Evolutionary conservation across 192 early-diverging fungal species (phyloP).

Genomic region (Linnemannia zychae): DNA sequence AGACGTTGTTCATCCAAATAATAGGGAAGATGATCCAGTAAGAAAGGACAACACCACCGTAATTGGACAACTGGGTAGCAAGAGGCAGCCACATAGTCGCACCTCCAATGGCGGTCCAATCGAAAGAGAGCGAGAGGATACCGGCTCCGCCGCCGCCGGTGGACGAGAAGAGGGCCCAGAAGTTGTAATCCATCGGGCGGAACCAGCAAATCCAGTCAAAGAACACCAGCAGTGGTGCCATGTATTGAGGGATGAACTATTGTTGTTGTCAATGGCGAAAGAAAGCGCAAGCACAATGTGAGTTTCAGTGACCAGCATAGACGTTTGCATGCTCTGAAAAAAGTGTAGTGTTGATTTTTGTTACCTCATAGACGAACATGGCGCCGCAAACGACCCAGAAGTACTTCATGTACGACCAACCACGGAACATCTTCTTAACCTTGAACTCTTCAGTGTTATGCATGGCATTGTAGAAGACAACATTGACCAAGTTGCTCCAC

Average conservation of each 20-base stretch:
- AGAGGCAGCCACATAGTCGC: constrained; percentile 36
- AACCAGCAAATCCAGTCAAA: constrained; percentile 50
- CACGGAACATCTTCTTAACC: constrained; percentile 15
- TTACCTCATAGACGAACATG: constrained; percentile 56
- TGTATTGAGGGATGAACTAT: constrained; percentile 55
- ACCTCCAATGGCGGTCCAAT: constrained; percentile 68
- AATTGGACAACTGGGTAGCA: constrained; percentile 71
- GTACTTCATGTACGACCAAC: constrained; percentile 51
- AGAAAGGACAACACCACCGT: constrained; percentile 67
- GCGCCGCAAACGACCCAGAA: constrained; percentile 55
- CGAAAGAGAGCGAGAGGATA: constrained; percentile 74
- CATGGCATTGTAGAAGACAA: constrained; percentile 64
- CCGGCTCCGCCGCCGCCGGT: constrained; percentile 67
- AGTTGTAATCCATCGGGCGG: constrained; percentile 30
- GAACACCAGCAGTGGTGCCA: constrained; percentile 41
- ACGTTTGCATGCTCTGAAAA: too few species aligned
- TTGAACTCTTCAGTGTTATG: constrained; percentile 53
- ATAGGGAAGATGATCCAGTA: constrained; percentile 80
- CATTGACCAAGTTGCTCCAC: constrained; percentile 78
- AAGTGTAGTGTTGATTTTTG: too few species aligned
- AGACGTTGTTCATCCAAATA: constrained; percentile 67
- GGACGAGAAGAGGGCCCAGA: constrained; percentile 45
- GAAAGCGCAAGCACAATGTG: too few species aligned
- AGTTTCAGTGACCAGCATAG: too few species aligned
- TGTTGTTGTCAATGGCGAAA: too few species aligned